A percentile compares a stretch with the other conserved stretches of the same genome.
Evolutionary conservation across 805 yeast genomes (phyloP).

Genomic region (Starmerella davenportii): DNA sequence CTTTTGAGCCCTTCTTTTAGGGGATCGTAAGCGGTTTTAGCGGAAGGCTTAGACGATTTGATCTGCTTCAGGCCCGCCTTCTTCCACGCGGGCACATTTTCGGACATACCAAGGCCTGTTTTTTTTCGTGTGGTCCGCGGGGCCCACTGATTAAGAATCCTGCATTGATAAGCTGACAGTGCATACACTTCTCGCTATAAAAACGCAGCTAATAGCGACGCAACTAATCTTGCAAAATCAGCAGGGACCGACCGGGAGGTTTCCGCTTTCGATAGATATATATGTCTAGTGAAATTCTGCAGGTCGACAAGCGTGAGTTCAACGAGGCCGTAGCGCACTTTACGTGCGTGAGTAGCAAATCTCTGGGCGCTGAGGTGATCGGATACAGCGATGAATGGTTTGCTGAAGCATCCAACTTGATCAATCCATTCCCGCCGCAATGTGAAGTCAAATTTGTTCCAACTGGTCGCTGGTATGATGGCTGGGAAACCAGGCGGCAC

Average conservation of each 20-base stretch:
- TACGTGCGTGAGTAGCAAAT: constrained; percentile 62
- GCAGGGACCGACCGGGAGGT: too few relatives aligned
- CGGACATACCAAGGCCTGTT: constrained; percentile 6
- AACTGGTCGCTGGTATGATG: constrained; percentile 95
- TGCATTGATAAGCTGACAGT: too few relatives aligned
- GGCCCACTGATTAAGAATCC: not conserved
- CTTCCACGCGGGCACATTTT: constrained; percentile 63
- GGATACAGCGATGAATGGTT: constrained; percentile 81
- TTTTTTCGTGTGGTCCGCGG: not conserved
- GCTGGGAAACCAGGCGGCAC: constrained; percentile 97
- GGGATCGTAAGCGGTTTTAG: constrained; percentile 19
- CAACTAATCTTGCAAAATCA: too few relatives aligned
- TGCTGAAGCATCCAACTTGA: constrained; percentile 76
- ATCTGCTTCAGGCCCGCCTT: constrained; percentile 40
- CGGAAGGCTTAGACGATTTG: constrained; percentile 20
- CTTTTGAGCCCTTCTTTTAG: constrained; percentile 18
- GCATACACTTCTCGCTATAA: too few relatives aligned
- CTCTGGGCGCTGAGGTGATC: constrained; percentile 61
- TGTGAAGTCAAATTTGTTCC: constrained; percentile 64
- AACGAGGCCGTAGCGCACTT: constrained; percentile 13
- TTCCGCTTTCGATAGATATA: too few relatives aligned
- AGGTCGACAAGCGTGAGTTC: constrained; percentile 15
- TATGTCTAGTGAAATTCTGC: constrained; percentile 2
- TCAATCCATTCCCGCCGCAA: constrained; percentile 64
- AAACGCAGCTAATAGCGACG: too few relatives aligned